These are phyloP conservation scores for Chaetomium globosum DNA, from an alignment of 2,329 filamentous ascomycete genomes.

Conservation along the genomic window DNA sequence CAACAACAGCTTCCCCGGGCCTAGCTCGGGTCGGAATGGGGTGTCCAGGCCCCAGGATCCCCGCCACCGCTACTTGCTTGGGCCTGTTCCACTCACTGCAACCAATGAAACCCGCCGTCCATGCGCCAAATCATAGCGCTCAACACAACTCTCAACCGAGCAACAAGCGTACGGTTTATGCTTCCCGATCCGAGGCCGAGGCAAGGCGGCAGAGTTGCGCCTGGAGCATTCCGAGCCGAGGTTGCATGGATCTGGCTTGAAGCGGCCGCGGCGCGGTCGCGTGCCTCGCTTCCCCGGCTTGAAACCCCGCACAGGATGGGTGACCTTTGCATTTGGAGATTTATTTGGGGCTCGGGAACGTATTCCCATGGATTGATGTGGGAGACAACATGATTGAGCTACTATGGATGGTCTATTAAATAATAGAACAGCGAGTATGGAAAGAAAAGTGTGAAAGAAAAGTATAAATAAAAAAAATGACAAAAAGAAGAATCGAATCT, in stretches of 20 bases:
- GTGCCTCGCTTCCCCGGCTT: conserved; percentile 6
- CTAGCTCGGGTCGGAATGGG: neutral
- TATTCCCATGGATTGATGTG: neutral
- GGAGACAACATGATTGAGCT: neutral
- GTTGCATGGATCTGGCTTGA: conserved; percentile 30
- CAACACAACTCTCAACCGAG: conserved; percentile 15
- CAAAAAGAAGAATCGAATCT: conserved; percentile 38
- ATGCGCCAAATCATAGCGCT: conserved; percentile 27
- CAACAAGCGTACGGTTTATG: conserved; percentile 12
- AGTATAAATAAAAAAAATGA: conserved; percentile 13
- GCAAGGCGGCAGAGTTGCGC: conserved; percentile 17
- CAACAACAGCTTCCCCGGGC: neutral
- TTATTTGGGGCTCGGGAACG: neutral
- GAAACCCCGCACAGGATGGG: conserved; percentile 26
- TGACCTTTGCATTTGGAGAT: neutral
- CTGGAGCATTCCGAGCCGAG: conserved; percentile 30
- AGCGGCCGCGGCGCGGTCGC: conserved; percentile 10
- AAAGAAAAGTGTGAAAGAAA: neutral
- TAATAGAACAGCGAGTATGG: neutral
- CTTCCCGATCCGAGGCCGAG: conserved; percentile 24
- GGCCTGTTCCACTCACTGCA: conserved; percentile 21
- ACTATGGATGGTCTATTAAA: neutral
- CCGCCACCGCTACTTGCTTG: conserved; percentile 34
- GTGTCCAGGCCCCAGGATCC: conserved; percentile 12
- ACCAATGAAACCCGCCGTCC: conserved; percentile 27